phyloP scores from a whole-genome alignment of 2,329 filamentous ascomycete species.

The Sporothrix phasma region DNA sequence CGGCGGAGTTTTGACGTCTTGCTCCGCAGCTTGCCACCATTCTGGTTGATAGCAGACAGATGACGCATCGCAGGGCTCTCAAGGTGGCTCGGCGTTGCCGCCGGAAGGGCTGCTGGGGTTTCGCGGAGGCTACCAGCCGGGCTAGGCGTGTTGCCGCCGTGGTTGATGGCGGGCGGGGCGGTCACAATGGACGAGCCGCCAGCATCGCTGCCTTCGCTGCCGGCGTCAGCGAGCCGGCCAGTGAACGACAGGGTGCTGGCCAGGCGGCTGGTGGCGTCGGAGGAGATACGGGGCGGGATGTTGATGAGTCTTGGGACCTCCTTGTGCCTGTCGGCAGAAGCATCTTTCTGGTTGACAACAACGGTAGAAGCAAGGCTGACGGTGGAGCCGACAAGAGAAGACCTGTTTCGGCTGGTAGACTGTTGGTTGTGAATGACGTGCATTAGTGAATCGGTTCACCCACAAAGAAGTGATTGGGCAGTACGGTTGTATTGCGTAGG shows the following conservation, averaged over 20 bases:
- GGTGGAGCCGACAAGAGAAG: constrained; percentile 39
- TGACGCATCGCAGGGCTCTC: constrained; percentile 72
- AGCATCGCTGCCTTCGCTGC: constrained; percentile 32
- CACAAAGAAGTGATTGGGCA: constrained; percentile 32
- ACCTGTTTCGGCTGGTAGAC: constrained; percentile 50
- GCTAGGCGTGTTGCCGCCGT: background rate
- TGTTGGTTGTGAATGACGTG: constrained; percentile 30
- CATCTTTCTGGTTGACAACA: constrained; percentile 28
- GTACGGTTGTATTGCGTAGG: background rate
- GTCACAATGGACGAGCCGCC: constrained; percentile 22
- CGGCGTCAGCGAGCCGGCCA: constrained; percentile 55
- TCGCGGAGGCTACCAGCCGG: background rate
- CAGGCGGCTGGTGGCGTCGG: constrained; percentile 43
- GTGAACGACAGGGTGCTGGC: constrained; percentile 64
- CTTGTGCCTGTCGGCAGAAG: constrained; percentile 34
- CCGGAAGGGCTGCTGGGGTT: background rate
- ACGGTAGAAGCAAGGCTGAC: constrained; percentile 40
- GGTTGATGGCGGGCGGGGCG: constrained; percentile 1
- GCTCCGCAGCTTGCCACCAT: constrained; percentile 65
- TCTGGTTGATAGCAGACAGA: constrained; percentile 77
- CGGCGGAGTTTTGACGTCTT: constrained; percentile 79
- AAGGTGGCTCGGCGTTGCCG: constrained; percentile 26
- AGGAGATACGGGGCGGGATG: constrained; percentile 50
- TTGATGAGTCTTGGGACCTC: constrained; percentile 47
- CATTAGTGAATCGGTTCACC: constrained; percentile 34